Conservation (phyloP, 2,329 filamentous ascomycete genomes). For the Ophiocordyceps australis region DNA sequence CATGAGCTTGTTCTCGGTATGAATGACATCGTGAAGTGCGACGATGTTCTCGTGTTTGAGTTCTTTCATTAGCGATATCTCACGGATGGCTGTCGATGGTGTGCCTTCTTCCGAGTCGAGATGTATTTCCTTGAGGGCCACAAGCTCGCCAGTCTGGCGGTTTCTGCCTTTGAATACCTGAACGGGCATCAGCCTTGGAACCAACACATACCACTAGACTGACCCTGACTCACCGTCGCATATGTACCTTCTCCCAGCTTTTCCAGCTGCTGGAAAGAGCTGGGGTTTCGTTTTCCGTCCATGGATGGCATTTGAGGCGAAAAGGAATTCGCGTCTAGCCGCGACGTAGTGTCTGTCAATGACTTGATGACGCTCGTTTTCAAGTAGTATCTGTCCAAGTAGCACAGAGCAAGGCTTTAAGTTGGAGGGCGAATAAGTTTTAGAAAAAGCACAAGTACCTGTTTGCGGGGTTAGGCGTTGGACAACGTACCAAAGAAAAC, state of each 20-base stretch:
- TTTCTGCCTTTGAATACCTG: conserved; percentile 98
- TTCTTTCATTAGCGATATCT: conserved; percentile 99
- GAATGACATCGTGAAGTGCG: conserved; percentile 92
- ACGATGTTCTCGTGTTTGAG: conserved; percentile 98
- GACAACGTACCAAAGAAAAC: too few relatives aligned
- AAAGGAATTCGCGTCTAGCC: too few relatives aligned
- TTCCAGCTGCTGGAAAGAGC: conserved; percentile 97
- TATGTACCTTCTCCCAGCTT: conserved; percentile 98
- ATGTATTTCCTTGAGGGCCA: conserved; percentile 96
- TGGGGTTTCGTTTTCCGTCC: conserved; percentile 85
- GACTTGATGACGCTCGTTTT: too few relatives aligned
- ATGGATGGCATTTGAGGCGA: conserved; percentile 37
- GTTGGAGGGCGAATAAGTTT: too few relatives aligned
- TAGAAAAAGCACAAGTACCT: too few relatives aligned
- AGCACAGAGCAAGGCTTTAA: too few relatives aligned
- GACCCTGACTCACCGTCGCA: conserved; percentile 58
- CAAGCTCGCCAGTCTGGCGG: conserved; percentile 87
- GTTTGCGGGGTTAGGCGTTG: too few relatives aligned
- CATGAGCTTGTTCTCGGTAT: conserved; percentile 99
- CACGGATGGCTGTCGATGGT: conserved; percentile 88
- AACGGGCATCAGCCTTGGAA: background rate
- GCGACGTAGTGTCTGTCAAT: too few relatives aligned
- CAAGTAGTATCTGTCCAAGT: too few relatives aligned
- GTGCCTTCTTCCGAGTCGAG: conserved; percentile 97
- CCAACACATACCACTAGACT: too few relatives aligned